These are phyloP conservation scores for Colletotrichum brevisporum DNA, from an alignment of 2,329 filamentous ascomycete species.

Conservation along the genomic window DNA sequence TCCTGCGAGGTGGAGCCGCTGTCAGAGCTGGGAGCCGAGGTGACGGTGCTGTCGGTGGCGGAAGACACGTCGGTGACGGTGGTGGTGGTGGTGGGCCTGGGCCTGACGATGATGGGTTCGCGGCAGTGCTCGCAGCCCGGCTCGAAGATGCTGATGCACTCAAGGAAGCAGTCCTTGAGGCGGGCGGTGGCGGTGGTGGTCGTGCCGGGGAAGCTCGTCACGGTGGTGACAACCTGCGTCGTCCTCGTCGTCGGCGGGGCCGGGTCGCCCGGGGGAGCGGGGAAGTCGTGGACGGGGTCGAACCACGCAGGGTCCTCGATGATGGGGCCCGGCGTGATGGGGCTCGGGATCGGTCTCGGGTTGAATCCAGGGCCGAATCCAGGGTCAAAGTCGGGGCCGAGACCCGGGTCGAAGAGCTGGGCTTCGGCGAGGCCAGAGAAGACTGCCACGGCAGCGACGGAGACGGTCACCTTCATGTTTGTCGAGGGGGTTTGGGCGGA, in stretches of 20 bases:
- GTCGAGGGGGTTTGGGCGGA: background rate
- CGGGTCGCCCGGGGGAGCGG: slow-evolving; percentile 1
- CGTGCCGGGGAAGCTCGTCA: background rate
- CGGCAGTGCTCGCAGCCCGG: background rate
- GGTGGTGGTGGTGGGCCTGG: background rate
- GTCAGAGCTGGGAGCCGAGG: slow-evolving; percentile 1
- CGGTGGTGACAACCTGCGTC: too few relatives aligned
- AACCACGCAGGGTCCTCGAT: background rate
- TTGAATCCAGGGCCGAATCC: background rate
- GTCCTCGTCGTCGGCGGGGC: too few relatives aligned
- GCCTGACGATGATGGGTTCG: background rate
- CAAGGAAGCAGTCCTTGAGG: background rate
- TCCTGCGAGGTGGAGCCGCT: background rate
- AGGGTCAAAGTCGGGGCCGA: too few relatives aligned
- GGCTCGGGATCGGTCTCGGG: background rate
- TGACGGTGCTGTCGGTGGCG: background rate
- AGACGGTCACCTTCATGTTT: slow-evolving; percentile 34
- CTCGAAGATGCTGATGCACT: background rate
- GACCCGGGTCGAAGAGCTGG: background rate
- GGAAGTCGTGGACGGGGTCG: slow-evolving; percentile 15
- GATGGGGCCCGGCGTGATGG: too few relatives aligned
- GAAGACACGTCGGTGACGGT: background rate
- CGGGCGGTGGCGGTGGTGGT: slow-evolving; percentile 2
- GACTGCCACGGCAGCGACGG: slow-evolving; percentile 25
- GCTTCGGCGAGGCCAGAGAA: slow-evolving; percentile 34